Conservation (phyloP, 1,284 basidiomycete genomes). For the Cutaneotrichosporon curvatum region DNA sequence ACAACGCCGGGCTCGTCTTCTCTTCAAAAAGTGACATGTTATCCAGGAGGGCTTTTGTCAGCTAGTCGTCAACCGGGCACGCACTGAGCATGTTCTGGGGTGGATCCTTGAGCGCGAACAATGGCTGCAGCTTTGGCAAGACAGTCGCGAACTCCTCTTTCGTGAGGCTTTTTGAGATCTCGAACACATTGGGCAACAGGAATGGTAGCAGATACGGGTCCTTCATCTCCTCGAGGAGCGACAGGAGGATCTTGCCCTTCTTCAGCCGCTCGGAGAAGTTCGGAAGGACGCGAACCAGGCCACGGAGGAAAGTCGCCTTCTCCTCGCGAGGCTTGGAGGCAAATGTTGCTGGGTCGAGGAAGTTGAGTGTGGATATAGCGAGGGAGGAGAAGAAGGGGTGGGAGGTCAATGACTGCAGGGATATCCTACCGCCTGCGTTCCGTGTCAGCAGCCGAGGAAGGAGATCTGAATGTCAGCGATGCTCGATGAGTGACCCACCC, state of each 20-base stretch:
- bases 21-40: conserved; percentile 78
- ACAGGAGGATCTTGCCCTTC: conserved; percentile 86
- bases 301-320: conserved; percentile 92
- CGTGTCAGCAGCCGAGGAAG: conserved; percentile 72
- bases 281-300: conserved; percentile 71
- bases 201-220: conserved; percentile 85
- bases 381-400: conserved; percentile 90
- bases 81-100: conserved; percentile 86
- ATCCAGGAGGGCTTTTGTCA: conserved; percentile 60
- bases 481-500: conserved; percentile 23
- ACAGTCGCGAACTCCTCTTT: conserved; percentile 72
- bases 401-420: conserved; percentile 68
- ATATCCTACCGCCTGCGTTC: conserved; percentile 63
- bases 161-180: conserved; percentile 71
- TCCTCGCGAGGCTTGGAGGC: conserved; percentile 90
- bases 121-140: conserved; percentile 78
- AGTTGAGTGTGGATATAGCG: conserved; percentile 94
- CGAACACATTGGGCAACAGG: conserved; percentile 96
- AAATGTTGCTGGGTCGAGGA: conserved; percentile 91
- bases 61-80: conserved; percentile 8
- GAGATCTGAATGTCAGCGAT: conserved; percentile 53
- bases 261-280: conserved; percentile 82
- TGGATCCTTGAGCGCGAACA: conserved; percentile 88
- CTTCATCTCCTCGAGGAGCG: conserved; percentile 96
- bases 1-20: conserved; percentile 80